Percentiles rank a stretch among this genome's conserved stretches.
Evolutionary conservation across 2,329 filamentous ascomycete species (phyloP).

Genomic region (Thermochaetoides dissita): DNA sequence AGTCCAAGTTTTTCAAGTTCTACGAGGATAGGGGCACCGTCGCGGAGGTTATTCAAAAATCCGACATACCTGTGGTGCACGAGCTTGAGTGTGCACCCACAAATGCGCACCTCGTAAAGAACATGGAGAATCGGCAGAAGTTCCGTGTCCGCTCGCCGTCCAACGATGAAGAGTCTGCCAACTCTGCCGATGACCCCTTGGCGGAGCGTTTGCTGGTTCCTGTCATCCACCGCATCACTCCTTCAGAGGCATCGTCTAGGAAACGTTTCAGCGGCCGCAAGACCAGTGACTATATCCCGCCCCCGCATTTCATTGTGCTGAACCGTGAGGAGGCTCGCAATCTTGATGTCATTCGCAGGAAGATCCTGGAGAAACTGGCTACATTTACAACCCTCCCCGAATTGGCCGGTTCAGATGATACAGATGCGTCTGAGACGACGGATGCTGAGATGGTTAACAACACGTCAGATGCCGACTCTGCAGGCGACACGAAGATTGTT

Average conservation of each 20-base stretch:
- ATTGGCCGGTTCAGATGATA: constrained; percentile 38
- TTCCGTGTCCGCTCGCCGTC: constrained; percentile 32
- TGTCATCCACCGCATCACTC: constrained; percentile 46
- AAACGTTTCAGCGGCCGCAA: constrained; percentile 5
- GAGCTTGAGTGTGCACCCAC: constrained; percentile 70
- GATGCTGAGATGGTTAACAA: constrained; percentile 58
- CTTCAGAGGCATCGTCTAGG: constrained; percentile 13
- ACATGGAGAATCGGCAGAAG: constrained; percentile 24
- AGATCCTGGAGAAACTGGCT: constrained; percentile 61
- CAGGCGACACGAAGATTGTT: constrained; percentile 55
- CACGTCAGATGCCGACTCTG: constrained; percentile 49
- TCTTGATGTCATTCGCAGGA: constrained; percentile 62
- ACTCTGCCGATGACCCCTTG: constrained; percentile 38
- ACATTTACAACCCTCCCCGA: constrained; percentile 61
- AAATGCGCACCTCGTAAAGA: constrained; percentile 47
- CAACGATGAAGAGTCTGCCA: constrained; percentile 34
- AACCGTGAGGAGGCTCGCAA: constrained; percentile 53
- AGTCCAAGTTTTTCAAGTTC: constrained; percentile 71
- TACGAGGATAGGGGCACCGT: constrained; percentile 57
- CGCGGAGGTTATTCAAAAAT: constrained; percentile 56
- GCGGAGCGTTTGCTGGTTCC: constrained; percentile 58
- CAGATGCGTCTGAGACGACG: constrained; percentile 35
- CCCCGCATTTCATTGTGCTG: constrained; percentile 61
- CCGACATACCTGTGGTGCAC: constrained; percentile 54
- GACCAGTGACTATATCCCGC: constrained; percentile 16